Base-by-base conservation (phyloP, 73 alveolate species). In the Breviolum minutum region DNA sequence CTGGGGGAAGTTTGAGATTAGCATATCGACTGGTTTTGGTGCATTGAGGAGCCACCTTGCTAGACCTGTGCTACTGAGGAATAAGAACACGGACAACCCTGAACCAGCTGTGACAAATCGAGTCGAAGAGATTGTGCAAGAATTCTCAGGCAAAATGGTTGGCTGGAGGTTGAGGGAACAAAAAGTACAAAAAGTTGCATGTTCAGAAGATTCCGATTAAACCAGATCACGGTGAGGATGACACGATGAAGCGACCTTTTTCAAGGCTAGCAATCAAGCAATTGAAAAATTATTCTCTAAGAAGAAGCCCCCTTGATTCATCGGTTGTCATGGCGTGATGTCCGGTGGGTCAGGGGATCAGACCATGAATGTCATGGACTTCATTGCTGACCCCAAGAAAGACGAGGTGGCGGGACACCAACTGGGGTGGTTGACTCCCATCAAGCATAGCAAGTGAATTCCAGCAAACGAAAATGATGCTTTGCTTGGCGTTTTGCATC, bases 351-450 rank as follows among this genome's bases (percentile, higher is more conserved):
- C n/a, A 68, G 77, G 77, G 2, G n/a, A 14, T 22, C n/a, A 68
- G n/a, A 68, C 77, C 62, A 61, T 61, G 92, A 74, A 83, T 83
- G 73, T 83, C 62, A 61, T 61, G 92, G 92, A 83, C 76, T 83
- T 83, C 92, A 60, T 83, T 60, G 76, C 63, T 9, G 92, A 83
- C 9, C 76, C 73, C 74, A 83, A 61, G n/a, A 62, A 54, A 74
- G 92, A 83, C 32, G 76, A 83, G 92, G 92, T 26, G 63, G 87
- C 83, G 22, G 54, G 54, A 73, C 14, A 19, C 54, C 54, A 2
- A 40, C 54, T 2, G 54, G 54, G 54, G 54, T 40, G 54, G 54
- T 40, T 40, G 54, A 40, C 54, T 40, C 3, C 54, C 54, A 40
- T 40, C 54, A 40, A 40, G 54, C 54, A 40, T 40, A 40, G 54